These are phyloP conservation scores for Cercospora canescens DNA, from an alignment of 2,329 filamentous ascomycete genomes.

Conservation along the genomic window DNA sequence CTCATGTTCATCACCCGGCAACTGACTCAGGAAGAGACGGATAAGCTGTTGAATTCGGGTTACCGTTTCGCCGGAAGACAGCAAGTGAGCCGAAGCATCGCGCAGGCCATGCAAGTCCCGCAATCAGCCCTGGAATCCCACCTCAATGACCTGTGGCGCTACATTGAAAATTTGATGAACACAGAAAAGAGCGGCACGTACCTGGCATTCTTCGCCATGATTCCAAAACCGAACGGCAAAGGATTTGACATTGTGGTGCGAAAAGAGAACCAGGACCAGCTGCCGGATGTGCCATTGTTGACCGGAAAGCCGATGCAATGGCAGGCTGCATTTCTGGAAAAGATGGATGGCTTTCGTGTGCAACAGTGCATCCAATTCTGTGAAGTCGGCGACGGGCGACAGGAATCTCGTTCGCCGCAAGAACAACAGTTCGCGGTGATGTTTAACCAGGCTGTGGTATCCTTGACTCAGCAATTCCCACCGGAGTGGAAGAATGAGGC, in stretches of 20 bases:
- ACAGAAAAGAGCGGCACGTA: constrained; percentile 43
- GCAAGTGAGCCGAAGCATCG: constrained; percentile 68
- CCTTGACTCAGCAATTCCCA: constrained; percentile 37
- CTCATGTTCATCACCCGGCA: constrained; percentile 76
- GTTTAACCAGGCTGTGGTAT: constrained; percentile 34
- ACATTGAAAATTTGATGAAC: constrained; percentile 45
- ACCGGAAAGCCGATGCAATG: constrained; percentile 31
- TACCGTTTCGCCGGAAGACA: constrained; percentile 74
- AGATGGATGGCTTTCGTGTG: constrained; percentile 35
- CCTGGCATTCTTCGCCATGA: constrained; percentile 39
- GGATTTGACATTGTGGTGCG: constrained; percentile 48
- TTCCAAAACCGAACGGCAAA: constrained; percentile 35
- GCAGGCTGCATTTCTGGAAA: constrained; percentile 35
- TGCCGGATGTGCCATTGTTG: constrained; percentile 47
- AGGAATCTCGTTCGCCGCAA: constrained; percentile 9
- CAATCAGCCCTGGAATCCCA: constrained; percentile 60
- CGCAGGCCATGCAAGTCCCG: constrained; percentile 73
- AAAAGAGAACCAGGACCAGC: constrained; percentile 39
- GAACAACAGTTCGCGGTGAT: constrained; percentile 40
- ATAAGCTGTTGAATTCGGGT: constrained; percentile 67
- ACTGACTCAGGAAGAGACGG: constrained; percentile 60
- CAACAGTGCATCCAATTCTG: constrained; percentile 25
- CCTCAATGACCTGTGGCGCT: constrained; percentile 65
- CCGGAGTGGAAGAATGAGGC: constrained; percentile 45
- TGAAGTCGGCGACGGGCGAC: constrained; percentile 18